A percentile compares a stretch with the other conserved stretches of the same genome.
Conservation (phyloP, 108 stramenopile genomes). For the Pseudonitzschia multiseries region DNA sequence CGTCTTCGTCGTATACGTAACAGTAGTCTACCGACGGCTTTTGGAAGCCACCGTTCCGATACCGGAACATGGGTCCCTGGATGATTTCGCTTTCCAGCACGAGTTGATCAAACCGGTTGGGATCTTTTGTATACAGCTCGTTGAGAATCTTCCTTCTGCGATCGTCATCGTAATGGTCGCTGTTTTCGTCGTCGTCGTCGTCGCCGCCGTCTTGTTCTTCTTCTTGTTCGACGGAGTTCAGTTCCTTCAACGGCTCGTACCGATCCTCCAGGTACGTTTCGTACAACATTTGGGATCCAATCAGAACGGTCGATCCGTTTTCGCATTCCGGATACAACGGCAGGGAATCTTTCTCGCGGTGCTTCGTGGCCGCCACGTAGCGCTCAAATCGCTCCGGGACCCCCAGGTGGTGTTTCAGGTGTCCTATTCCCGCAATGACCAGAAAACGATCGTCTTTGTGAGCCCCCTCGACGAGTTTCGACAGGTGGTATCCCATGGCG, state of each 20-base stretch:
- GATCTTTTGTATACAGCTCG: neutral
- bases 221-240: neutral
- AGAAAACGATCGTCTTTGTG: slow-evolving; percentile 1
- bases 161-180: neutral
- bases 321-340: no score
- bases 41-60: neutral
- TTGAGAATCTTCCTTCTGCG: neutral
- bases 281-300: neutral
- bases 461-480: neutral
- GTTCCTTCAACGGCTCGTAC: neutral
- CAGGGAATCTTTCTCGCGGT: neutral
- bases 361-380: neutral
- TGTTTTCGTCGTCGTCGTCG: neutral
- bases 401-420: slow-evolving; percentile 24
- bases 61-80: neutral
- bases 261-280: neutral
- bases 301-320: neutral
- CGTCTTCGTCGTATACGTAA: slow-evolving; percentile 16
- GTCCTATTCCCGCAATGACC: slow-evolving; percentile 32
- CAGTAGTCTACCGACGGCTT: slow-evolving; percentile 17
- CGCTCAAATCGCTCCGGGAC: slow-evolving; percentile 23
- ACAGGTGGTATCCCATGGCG: neutral
- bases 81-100: neutral
- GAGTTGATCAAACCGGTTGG: neutral
- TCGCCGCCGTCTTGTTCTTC: neutral